phyloP scores from a whole-genome alignment of 2,329 filamentous ascomycete species.

The Diaporthe sp. region DNA sequence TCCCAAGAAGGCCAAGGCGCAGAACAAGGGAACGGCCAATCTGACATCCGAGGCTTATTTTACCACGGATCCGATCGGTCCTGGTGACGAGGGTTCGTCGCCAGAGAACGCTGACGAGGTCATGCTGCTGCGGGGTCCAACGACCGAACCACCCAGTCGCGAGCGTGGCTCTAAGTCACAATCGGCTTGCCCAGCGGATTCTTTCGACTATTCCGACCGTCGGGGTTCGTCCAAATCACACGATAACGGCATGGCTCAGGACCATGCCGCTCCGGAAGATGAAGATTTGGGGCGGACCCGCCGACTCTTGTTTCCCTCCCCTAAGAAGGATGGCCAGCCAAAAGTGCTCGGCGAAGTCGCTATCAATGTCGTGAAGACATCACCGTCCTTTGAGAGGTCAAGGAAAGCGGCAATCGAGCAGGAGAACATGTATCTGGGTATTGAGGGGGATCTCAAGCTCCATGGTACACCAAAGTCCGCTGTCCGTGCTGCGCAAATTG shows the following conservation, averaged over 20 bases:
- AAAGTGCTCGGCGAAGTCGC: constrained; percentile 73
- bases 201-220: constrained; percentile 48
- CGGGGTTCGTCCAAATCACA: constrained; percentile 67
- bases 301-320: constrained; percentile 83
- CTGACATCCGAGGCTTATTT: constrained; percentile 68
- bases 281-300: constrained; percentile 71
- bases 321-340: constrained; percentile 73
- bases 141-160: constrained; percentile 42
- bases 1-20: constrained; percentile 64
- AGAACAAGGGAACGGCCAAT: constrained; percentile 60
- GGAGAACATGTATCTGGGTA: constrained; percentile 54
- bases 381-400: constrained; percentile 53
- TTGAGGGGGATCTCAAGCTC: constrained; percentile 36
- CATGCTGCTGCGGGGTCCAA: constrained; percentile 41
- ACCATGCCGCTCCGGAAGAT: constrained; percentile 68
- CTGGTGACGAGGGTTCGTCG: constrained; percentile 54
- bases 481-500: constrained; percentile 45
- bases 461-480: constrained; percentile 51
- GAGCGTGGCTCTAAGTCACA: constrained; percentile 47
- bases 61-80: constrained; percentile 67
- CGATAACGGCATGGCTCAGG: constrained; percentile 68
- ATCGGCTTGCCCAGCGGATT: constrained; percentile 34
- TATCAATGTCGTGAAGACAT: constrained; percentile 65
- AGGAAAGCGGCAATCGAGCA: constrained; percentile 57
- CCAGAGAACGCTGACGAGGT: constrained; percentile 45